Percentiles rank a stretch among this genome's conserved stretches.
These are phyloP conservation scores for Chaetomium sp. DNA, from an alignment of 2,329 filamentous ascomycete species.

Conservation along the genomic window DNA sequence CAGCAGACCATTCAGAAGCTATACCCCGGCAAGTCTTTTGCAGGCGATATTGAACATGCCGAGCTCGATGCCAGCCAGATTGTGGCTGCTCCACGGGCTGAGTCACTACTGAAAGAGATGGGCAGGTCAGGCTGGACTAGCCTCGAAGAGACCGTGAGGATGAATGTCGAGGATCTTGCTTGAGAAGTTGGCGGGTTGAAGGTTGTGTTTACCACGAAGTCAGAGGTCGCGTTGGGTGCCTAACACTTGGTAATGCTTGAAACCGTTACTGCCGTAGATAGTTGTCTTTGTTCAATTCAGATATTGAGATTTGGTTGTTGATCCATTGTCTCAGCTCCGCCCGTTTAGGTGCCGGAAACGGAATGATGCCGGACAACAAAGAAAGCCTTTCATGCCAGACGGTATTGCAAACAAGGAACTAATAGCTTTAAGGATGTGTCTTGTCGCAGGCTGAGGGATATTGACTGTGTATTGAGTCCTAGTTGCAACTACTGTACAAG, in stretches of 20 bases:
- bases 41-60: neutral
- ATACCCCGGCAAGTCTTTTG: neutral
- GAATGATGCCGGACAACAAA: neutral
- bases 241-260: neutral
- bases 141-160: constrained; percentile 2
- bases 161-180: constrained; percentile 12
- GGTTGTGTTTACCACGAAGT: neutral
- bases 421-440: neutral
- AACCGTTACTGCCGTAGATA: neutral
- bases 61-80: constrained; percentile 5
- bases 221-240: neutral
- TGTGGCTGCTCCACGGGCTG: neutral
- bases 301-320: neutral
- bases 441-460: neutral
- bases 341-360: neutral
- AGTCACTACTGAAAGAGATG: constrained; percentile 9
- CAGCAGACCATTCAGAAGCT: neutral
- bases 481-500: neutral
- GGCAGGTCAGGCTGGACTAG: constrained; percentile 3
- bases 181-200: neutral
- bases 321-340: neutral
- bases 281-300: neutral
- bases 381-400: neutral
- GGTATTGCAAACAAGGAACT: neutral
- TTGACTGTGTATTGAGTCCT: neutral